Evolutionary conservation across 441 rosid species (phyloP).

Genomic region (Pelargonium cotyledonis): DNA sequence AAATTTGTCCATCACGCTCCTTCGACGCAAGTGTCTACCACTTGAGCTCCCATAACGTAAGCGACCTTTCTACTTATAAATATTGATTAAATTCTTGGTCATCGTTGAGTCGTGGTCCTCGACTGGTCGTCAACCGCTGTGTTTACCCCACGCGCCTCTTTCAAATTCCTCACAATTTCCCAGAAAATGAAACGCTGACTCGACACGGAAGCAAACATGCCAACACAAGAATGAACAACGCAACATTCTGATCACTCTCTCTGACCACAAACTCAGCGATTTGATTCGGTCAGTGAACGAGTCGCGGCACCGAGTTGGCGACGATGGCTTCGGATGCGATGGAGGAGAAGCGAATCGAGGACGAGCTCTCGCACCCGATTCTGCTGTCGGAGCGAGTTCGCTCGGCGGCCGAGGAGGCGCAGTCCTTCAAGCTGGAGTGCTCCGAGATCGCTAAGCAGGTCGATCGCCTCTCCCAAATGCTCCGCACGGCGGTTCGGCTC

Average conservation of each 20-base stretch:
- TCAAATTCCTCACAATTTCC: not conserved
- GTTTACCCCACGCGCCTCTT: not conserved
- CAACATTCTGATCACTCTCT: too few relatives aligned
- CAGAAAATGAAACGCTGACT: not conserved
- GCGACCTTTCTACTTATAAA: not conserved
- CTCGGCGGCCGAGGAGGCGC: slow-evolving; percentile 38
- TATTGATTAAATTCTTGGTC: not conserved
- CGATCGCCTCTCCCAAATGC: slow-evolving; percentile 41
- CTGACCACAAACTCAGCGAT: too few relatives aligned
- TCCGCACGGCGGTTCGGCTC: slow-evolving; percentile 45
- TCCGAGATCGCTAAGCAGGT: slow-evolving; percentile 38
- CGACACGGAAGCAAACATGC: too few relatives aligned
- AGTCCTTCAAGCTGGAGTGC: slow-evolving; percentile 39
- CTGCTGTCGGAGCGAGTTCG: slow-evolving; percentile 39
- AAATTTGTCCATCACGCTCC: too few relatives aligned
- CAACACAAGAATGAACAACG: too few relatives aligned
- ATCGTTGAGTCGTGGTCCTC: not conserved
- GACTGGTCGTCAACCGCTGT: too few relatives aligned
- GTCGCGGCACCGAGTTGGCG: not conserved
- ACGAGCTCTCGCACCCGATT: slow-evolving; percentile 34
- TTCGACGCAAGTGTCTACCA: too few relatives aligned
- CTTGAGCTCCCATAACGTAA: not conserved
- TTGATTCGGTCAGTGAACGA: too few relatives aligned
- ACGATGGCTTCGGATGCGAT: not conserved
- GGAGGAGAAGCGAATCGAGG: slow-evolving; percentile 29